Evolutionary conservation across 1,284 basidiomycete genomes (phyloP), one percentile per base, ranked within the genome.

Genomic region (Bondarzewia mesenterica): DNA sequence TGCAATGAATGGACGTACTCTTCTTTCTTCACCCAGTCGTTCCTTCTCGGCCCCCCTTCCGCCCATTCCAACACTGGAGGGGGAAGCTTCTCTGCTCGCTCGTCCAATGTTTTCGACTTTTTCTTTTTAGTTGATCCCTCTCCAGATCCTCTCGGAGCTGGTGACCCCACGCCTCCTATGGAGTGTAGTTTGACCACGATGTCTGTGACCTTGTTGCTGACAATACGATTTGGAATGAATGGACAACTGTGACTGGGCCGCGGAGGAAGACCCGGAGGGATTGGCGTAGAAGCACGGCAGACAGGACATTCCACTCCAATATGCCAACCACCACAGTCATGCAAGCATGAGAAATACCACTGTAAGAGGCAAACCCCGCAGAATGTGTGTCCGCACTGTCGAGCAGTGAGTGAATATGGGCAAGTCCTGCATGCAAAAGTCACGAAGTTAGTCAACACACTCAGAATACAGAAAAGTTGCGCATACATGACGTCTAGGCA

Each of bases 291-390:
- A 46, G 70, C 70, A 55, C 80, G 78, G 60, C 82, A 84, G 49
- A 84, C 71, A 18, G 82, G 82, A 60, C 80, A 85, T 54, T 78
- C 75, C 36, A 83, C 77, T 6, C 70, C 61, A 55, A 81, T 74
- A 53, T 84, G 81, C 81, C 82, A 85, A 29, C 67, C 63, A 29
- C 80, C 80, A 55, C 82, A 84, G 1, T 66, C 67, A 60, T 82
- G 80, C 32, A 82, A 63, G 42, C 74, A 73, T 50, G 80, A 77
- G 64, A 84, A 84, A 62, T 77, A 77, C 77, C 79, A 82, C 57
- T 77, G 77, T 20, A 84, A 59, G 50, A 81, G 76, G 60, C 80
- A 84, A 27, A 78, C 63, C 18, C 76, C 74, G 58, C 80, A 83
- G 58, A 80, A 85, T 1, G 79, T 73, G 56, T 85, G 82, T 2